Percentiles rank a stretch among this genome's conserved stretches.
Conservation (phyloP, 2,329 filamentous ascomycete species). For the Periconia macrospinosa region DNA sequence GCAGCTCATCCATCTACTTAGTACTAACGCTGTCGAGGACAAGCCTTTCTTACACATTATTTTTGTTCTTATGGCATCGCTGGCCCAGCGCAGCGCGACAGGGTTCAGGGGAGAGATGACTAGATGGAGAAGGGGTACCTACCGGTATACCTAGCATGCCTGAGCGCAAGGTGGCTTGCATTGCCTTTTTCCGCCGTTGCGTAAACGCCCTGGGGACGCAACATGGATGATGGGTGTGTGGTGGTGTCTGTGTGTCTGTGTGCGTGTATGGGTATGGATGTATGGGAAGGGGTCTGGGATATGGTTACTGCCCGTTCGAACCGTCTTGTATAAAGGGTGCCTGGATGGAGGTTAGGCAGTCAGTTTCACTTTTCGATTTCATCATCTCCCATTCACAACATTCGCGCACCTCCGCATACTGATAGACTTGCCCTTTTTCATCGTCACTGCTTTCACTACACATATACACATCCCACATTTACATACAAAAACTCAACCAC, state of each 20-base stretch:
- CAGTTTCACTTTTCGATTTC: conserved; percentile 7
- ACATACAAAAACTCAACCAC: no score
- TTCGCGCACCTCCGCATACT: conserved; percentile 2
- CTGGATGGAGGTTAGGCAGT: conserved; percentile 23
- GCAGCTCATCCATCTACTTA: no score
- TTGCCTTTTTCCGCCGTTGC: conserved; percentile 4
- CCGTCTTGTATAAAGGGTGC: conserved; percentile 34
- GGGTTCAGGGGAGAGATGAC: conserved; percentile 27
- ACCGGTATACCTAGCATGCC: background rate
- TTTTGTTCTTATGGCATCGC: background rate
- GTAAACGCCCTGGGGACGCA: conserved; percentile 3
- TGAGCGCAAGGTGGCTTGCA: conserved; percentile 17
- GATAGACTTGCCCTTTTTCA: background rate
- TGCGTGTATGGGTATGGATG: background rate
- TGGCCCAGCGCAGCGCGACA: conserved; percentile 5
- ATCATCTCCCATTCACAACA: background rate
- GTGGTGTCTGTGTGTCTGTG: background rate
- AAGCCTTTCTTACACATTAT: background rate
- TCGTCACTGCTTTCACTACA: no score
- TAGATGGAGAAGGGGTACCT: conserved; percentile 23
- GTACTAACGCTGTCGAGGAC: no score
- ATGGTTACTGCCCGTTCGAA: background rate
- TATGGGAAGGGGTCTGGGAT: background rate
- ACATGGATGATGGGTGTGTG: background rate
- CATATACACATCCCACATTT: no score